Conservation (phyloP, 1,284 basidiomycete genomes). For the Ustilago curta region DNA sequence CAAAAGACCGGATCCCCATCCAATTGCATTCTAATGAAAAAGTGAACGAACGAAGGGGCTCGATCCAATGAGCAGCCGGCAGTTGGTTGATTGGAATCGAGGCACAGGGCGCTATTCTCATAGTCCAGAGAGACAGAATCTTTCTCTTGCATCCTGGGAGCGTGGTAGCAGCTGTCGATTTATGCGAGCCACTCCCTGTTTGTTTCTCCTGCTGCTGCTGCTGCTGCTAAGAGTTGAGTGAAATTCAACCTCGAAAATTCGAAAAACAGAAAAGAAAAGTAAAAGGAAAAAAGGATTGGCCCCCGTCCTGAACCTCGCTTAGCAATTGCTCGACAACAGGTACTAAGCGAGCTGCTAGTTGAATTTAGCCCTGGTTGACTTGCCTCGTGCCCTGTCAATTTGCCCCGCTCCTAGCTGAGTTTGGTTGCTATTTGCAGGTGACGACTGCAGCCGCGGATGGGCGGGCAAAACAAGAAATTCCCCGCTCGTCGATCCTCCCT, state of each 20-base stretch:
- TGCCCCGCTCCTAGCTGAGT: neutral
- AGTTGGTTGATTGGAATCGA: too few species aligned
- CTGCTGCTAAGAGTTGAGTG: constrained; percentile 11
- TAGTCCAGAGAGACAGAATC: neutral
- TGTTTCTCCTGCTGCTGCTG: neutral
- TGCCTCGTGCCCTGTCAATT: constrained; percentile 4
- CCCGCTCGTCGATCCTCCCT: constrained; percentile 15
- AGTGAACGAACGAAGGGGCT: too few species aligned
- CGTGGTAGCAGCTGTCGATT: constrained; percentile 13
- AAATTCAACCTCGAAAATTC: constrained; percentile 5
- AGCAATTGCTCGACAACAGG: neutral
- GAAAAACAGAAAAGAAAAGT: neutral
- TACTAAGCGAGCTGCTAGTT: constrained; percentile 4
- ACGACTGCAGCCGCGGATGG: too few species aligned
- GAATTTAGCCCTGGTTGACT: neutral
- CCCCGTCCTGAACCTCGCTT: constrained; percentile 12
- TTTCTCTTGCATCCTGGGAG: constrained; percentile 22
- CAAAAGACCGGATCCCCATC: too few species aligned
- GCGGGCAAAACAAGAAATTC: constrained; percentile 4
- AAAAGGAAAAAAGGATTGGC: neutral
- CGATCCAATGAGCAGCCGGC: too few species aligned
- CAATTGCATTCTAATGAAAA: too few species aligned
- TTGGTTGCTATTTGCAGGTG: neutral
- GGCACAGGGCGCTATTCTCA: too few species aligned
- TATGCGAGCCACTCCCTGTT: constrained; percentile 24